phyloP scores from a whole-genome alignment of 2,329 filamentous ascomycete species.

The Colletotrichum theobromicola region DNA sequence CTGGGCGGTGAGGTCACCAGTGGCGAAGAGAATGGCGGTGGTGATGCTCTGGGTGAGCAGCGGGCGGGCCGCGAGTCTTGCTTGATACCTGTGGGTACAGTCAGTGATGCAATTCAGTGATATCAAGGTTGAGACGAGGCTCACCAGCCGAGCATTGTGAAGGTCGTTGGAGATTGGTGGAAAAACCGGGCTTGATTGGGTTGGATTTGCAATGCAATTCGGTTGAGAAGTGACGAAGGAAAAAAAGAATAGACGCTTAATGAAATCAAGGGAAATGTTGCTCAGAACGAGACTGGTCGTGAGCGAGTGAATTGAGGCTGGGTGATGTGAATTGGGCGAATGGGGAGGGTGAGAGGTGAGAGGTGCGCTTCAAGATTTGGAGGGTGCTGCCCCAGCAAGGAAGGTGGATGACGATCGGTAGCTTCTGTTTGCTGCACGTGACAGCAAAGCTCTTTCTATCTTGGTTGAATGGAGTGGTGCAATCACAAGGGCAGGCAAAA shows the following conservation, averaged over 20 bases:
- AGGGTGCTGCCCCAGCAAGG: conserved; percentile 7
- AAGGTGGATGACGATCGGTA: conserved; percentile 14
- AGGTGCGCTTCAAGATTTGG: background rate
- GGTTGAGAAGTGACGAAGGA: background rate
- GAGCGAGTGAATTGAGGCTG: background rate
- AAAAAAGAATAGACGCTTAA: background rate
- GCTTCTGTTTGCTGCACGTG: conserved; percentile 11
- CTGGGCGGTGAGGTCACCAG: conserved; percentile 90
- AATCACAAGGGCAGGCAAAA: background rate
- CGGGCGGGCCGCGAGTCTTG: conserved; percentile 78
- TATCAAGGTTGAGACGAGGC: background rate
- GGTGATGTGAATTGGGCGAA: background rate
- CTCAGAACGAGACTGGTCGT: background rate
- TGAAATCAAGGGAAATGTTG: background rate
- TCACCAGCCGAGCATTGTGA: conserved; percentile 21
- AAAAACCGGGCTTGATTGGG: background rate
- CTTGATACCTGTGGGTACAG: conserved; percentile 72
- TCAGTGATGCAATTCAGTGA: background rate
- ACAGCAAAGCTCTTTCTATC: background rate
- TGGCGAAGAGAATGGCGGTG: conserved; percentile 89
- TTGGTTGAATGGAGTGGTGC: background rate
- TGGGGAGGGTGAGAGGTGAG: background rate
- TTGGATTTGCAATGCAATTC: background rate
- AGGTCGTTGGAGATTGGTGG: background rate
- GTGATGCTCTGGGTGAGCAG: conserved; percentile 90